These are phyloP conservation scores for Leucosporidium scottii DNA, from an alignment of 768 basidiomycete species.

Conservation along the genomic window DNA sequence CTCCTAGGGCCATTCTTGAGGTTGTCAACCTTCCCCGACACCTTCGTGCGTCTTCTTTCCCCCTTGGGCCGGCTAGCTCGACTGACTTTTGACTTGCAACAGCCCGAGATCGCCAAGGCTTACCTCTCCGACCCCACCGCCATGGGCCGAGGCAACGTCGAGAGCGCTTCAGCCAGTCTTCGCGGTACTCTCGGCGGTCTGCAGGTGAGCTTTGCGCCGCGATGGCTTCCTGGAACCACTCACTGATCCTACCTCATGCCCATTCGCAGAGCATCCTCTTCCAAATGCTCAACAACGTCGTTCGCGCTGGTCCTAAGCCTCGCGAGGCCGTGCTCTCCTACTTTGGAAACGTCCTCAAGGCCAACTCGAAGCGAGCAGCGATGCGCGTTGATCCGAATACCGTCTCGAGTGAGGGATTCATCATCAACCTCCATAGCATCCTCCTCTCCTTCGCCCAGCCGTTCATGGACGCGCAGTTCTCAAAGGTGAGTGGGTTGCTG, in stretches of 20 bases:
- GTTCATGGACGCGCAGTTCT: slow-evolving; percentile 84
- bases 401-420: slow-evolving; percentile 83
- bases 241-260: slow-evolving; percentile 25
- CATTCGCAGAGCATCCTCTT: slow-evolving; percentile 61
- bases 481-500: slow-evolving; percentile 56
- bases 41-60: slow-evolving; percentile 54
- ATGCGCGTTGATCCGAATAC: slow-evolving; percentile 84
- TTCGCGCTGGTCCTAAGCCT: slow-evolving; percentile 68
- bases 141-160: slow-evolving; percentile 62
- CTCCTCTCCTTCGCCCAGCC: slow-evolving; percentile 82
- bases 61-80: too few relatives aligned
- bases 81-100: too few relatives aligned
- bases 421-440: slow-evolving; percentile 80
- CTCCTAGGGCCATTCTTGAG: slow-evolving; percentile 77
- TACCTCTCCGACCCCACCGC: slow-evolving; percentile 85
- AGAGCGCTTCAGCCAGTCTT: slow-evolving; percentile 75
- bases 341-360: slow-evolving; percentile 62
- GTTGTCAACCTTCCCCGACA: slow-evolving; percentile 85
- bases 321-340: slow-evolving; percentile 76
- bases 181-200: slow-evolving; percentile 77
- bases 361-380: slow-evolving; percentile 83
- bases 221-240: neutral
- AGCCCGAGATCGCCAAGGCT: slow-evolving; percentile 67
- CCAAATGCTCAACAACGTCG: slow-evolving; percentile 77
- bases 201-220: slow-evolving; percentile 52